Evolutionary conservation across 768 basidiomycete species (phyloP).

Genomic region (Pulveroboletus sp.): DNA sequence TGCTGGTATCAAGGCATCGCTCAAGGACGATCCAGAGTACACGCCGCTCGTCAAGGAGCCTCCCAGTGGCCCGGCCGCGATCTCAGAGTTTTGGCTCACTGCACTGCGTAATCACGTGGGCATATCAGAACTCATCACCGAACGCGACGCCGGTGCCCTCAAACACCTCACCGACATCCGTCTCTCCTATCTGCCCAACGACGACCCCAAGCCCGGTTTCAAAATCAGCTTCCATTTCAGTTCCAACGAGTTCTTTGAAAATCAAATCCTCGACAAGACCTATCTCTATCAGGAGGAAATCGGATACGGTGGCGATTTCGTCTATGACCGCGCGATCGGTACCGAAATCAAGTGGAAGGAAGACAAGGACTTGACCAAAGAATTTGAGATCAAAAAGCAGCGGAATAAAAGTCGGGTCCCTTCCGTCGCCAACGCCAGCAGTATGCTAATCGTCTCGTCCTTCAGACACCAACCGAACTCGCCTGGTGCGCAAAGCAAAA

Average conservation of each 20-base stretch:
- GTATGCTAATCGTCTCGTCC: constrained; percentile 1
- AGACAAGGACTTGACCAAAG: constrained; percentile 95
- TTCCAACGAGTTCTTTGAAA: constrained; percentile 84
- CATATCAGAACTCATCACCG: constrained; percentile 84
- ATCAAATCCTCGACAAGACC: constrained; percentile 82
- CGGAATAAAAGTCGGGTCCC: constrained; percentile 84
- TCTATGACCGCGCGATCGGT: constrained; percentile 92
- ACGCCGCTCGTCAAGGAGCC: constrained; percentile 52
- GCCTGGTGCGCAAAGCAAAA: constrained; percentile 78
- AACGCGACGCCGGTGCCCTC: constrained; percentile 84
- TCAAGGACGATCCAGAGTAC: constrained; percentile 74
- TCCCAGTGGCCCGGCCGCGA: constrained; percentile 39
- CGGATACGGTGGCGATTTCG: constrained; percentile 94
- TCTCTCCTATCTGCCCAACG: constrained; percentile 66
- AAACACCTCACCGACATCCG: constrained; percentile 77
- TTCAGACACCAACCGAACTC: constrained; percentile 78
- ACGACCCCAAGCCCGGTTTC: constrained; percentile 82
- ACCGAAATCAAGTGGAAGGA: constrained; percentile 96
- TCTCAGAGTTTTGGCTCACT: constrained; percentile 98
- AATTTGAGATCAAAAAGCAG: constrained; percentile 98
- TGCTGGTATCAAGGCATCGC: constrained; percentile 66
- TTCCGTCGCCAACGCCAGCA: neutral
- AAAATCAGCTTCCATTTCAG: constrained; percentile 80
- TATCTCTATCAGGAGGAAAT: constrained; percentile 91
- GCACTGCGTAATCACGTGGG: constrained; percentile 89